These are phyloP conservation scores for Schwanniomyces occidentalis DNA, from an alignment of 805 yeast species.

Conservation along the genomic window DNA sequence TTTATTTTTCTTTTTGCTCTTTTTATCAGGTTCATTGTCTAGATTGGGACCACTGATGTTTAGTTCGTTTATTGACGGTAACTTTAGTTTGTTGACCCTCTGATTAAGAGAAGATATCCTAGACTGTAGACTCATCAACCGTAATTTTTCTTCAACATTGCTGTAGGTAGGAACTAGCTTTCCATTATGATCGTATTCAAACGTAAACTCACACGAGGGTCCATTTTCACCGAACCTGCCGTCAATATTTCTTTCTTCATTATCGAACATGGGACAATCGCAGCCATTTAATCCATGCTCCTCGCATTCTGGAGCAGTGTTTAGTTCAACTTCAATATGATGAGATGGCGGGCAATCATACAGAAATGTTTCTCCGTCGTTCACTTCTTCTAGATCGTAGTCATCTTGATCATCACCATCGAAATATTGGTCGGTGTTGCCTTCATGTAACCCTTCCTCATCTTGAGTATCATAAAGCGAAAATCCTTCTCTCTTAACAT, in stretches of 20 bases:
- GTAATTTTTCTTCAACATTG: slow-evolving; percentile 39
- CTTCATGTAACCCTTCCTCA: slow-evolving; percentile 41
- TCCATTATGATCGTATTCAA: slow-evolving; percentile 44
- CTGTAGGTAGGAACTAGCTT: slow-evolving; percentile 41
- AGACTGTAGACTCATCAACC: slow-evolving; percentile 30
- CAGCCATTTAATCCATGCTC: slow-evolving; percentile 27
- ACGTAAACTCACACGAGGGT: slow-evolving; percentile 46
- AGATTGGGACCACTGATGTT: slow-evolving; percentile 5
- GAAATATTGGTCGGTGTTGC: slow-evolving; percentile 21
- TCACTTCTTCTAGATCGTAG: slow-evolving; percentile 39
- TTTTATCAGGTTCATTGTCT: not conserved
- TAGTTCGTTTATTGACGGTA: slow-evolving; percentile 15
- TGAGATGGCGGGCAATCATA: slow-evolving; percentile 34
- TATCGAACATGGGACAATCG: slow-evolving; percentile 21
- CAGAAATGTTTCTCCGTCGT: slow-evolving; percentile 25
- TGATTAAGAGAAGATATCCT: slow-evolving; percentile 5
- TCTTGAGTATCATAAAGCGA: slow-evolving; percentile 37
- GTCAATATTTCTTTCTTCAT: slow-evolving; percentile 9
- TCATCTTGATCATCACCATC: slow-evolving; percentile 32
- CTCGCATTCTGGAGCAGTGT: slow-evolving; percentile 32
- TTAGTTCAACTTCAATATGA: slow-evolving; percentile 44
- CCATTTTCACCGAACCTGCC: slow-evolving; percentile 26
- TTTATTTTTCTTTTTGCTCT: slow-evolving; percentile 17
- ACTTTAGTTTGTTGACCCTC: slow-evolving; percentile 3
- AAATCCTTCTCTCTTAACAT: slow-evolving; percentile 21